Conservation (phyloP, 225 moss, liverwort and hornwort genomes). For the Straminergon stramineum region DNA sequence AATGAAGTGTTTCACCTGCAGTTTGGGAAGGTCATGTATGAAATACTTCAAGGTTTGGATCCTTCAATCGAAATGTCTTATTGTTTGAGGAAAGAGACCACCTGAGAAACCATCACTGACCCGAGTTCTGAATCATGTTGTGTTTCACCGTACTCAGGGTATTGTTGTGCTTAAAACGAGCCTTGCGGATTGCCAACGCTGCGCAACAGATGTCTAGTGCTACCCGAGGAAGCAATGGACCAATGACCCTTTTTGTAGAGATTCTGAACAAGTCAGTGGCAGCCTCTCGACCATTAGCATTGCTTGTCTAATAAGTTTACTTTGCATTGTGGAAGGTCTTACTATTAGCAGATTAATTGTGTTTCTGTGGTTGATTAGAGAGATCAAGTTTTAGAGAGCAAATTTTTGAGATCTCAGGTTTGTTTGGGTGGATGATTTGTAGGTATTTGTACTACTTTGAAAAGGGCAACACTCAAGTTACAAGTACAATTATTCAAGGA, state of each 20-base stretch:
- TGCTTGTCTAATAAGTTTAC: background rate
- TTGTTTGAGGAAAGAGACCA: background rate
- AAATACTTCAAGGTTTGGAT: background rate
- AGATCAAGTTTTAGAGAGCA: background rate
- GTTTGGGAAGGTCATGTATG: background rate
- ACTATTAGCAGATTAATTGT: background rate
- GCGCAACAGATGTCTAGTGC: conserved; percentile 99
- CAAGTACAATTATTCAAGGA: conserved; percentile 91
- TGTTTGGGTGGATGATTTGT: background rate
- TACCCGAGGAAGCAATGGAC: conserved; percentile 95
- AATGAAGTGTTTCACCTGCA: background rate
- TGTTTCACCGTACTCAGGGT: conserved; percentile 41
- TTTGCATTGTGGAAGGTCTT: background rate
- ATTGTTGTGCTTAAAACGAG: conserved; percentile 84
- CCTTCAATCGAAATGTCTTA: background rate
- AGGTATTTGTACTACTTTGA: conserved; percentile 98
- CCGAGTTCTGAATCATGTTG: background rate
- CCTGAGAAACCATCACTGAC: background rate
- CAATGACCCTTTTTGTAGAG: conserved; percentile 95
- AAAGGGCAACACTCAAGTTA: conserved; percentile 93
- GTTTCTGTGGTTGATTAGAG: background rate
- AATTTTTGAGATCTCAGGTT: background rate
- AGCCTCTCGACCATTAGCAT: background rate
- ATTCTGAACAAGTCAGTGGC: conserved; percentile 84
- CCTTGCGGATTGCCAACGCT: conserved; percentile 92